These are phyloP conservation scores for Symbiodinium natans DNA, from an alignment of 73 alveolate species.

Conservation along the genomic window DNA sequence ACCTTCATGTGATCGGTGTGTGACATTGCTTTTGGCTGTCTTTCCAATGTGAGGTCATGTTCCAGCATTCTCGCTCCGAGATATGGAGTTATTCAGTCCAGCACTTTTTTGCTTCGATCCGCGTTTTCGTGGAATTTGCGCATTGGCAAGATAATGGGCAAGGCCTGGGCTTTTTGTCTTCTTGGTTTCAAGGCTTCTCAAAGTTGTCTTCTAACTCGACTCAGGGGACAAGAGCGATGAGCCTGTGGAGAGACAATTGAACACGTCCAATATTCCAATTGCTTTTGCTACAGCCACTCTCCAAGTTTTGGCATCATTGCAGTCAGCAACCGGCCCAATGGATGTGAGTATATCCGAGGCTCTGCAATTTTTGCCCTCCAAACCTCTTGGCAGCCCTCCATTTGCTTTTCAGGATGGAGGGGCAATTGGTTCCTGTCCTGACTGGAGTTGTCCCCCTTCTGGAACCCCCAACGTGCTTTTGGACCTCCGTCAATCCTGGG, in stretches of 20 bases:
- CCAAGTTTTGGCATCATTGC: neutral
- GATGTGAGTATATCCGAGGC: neutral
- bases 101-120: too few species aligned
- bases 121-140: too few species aligned
- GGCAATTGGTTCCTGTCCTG: neutral
- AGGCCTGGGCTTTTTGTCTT: too few species aligned
- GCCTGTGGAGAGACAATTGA: neutral
- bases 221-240: neutral
- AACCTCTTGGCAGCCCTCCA: neutral
- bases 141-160: too few species aligned
- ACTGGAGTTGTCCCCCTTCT: neutral
- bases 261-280: neutral
- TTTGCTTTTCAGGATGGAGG: neutral
- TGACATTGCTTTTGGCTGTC: neutral
- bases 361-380: too few species aligned
- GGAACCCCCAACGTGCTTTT: neutral
- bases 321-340: neutral
- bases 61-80: too few species aligned
- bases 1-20: neutral
- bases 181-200: too few species aligned
- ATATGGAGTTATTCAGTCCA: too few species aligned
- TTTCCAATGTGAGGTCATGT: neutral
- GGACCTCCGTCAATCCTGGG: neutral
- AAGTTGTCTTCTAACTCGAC: neutral
- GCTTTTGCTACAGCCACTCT: neutral